Conservation (phyloP, 2,329 filamentous ascomycete species). For the Raffaelea arxii region DNA sequence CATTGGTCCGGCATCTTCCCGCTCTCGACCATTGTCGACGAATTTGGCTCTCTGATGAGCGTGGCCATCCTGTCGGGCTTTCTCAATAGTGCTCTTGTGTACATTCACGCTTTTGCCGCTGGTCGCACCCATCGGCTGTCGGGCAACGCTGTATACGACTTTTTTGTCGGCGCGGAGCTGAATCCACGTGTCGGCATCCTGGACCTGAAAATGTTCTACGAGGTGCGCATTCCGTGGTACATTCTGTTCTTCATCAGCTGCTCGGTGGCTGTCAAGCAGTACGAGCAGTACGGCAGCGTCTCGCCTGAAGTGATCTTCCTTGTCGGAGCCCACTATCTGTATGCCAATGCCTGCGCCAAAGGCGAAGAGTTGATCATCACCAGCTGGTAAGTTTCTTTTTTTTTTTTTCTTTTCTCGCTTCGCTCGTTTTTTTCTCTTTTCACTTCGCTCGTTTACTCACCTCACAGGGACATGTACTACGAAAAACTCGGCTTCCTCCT, state of each 20-base stretch:
- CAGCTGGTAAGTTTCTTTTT: too few relatives aligned
- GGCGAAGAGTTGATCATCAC: conserved; percentile 73
- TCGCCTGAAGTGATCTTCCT: conserved; percentile 65
- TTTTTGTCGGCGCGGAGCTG: conserved; percentile 83
- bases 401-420: too few relatives aligned
- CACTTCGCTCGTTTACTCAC: too few relatives aligned
- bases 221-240: conserved; percentile 79
- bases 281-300: conserved; percentile 67
- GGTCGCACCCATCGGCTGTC: conserved; percentile 90
- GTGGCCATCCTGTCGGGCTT: conserved; percentile 90
- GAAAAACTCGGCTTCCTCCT: conserved; percentile 88
- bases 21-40: conserved; percentile 84
- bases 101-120: conserved; percentile 71
- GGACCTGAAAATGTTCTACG: conserved; percentile 91
- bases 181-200: conserved; percentile 75
- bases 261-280: conserved; percentile 62
- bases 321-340: conserved; percentile 70
- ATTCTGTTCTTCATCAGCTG: conserved; percentile 64
- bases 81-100: conserved; percentile 72
- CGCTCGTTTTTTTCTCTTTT: too few relatives aligned
- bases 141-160: conserved; percentile 70
- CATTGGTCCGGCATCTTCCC: conserved; percentile 81
- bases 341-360: conserved; percentile 75
- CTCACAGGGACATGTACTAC: conserved; percentile 88
- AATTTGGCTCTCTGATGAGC: conserved; percentile 87